Evolutionary conservation across 192 early-diverging fungal genomes (phyloP), one percentile per base, ranked within the genome.

Genomic region (Lobulomyces angularis): DNA sequence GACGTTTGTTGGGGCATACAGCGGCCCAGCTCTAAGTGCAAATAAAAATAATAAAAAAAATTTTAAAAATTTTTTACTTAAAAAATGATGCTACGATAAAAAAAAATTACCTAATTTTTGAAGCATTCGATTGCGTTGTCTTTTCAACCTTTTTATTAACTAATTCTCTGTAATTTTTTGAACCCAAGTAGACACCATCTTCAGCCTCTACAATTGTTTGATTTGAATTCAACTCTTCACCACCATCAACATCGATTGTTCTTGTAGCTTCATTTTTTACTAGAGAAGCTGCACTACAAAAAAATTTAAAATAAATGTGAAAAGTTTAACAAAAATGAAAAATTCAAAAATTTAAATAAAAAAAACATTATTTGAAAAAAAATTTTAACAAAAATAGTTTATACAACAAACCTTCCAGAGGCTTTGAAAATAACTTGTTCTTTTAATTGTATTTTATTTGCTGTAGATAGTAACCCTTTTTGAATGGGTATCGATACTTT

Each of bases 1-100:
- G 21, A 90, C 71, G 49, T 86, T 80, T 8, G 75, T 59, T 6
- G 74, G 63, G 0, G 73, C 83, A 29, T 65, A 38, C 31, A 84
- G 69, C 5, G 87, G 87, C 12, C 87, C 87, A 5, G 82, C 74
- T 33, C 78, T 53, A 14, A 3, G 8, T 14, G 54, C 16, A 23
- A 41, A 48, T 46, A 5, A 36, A 1, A 63, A 7, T 5, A 12
- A 14, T 37, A 48, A 30, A 56, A 26, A 9, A 12, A 17, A 31
- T 17, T 5, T 9, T 44, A 20, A 59, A 18, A 29, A 22, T 2
- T 20, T 5, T 9, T 2, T 33, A 51, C 11, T 29, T 17, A 12
- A 30, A 14, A 17, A 3, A 30, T 12, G 44, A 37, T 3, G 52
- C 52, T 60, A 45, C 56, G n/a, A n/a, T n/a, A n/a, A 32, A 12